phyloP scores from a whole-genome alignment of 768 basidiomycete species.

The Cystoderma amianthinum region DNA sequence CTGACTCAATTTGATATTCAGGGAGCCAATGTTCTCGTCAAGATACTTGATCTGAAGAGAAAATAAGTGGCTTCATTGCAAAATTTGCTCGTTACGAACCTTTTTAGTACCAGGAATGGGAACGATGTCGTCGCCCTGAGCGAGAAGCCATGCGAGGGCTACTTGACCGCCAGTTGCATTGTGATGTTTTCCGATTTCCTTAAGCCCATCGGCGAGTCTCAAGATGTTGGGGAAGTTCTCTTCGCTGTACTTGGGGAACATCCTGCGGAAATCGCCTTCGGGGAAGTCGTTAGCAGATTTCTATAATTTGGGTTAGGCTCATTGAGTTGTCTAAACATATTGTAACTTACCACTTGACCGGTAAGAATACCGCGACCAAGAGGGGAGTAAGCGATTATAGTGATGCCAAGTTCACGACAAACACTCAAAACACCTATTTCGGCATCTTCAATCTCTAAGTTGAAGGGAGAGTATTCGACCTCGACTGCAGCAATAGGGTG shows the following conservation, averaged over 20 bases:
- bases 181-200: constrained; percentile 20
- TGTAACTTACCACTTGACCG: constrained; percentile 28
- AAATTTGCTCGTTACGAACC: constrained; percentile 15
- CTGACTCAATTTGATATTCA: neutral
- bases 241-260: constrained; percentile 22
- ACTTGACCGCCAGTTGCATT: constrained; percentile 30
- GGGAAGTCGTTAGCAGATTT: constrained; percentile 32
- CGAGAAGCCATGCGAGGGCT: constrained; percentile 30
- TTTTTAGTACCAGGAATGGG: constrained; percentile 30
- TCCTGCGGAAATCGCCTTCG: constrained; percentile 28
- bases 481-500: constrained; percentile 45
- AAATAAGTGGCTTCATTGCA: neutral
- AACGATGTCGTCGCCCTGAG: constrained; percentile 27
- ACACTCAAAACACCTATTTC: constrained; percentile 33
- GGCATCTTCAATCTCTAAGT: constrained; percentile 37
- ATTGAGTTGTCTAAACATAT: neutral
- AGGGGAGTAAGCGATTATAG: constrained; percentile 45
- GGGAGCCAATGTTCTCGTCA: neutral
- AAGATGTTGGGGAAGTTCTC: constrained; percentile 33
- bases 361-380: constrained; percentile 47
- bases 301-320: constrained; percentile 5
- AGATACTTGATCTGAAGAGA: neutral
- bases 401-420: constrained; percentile 40
- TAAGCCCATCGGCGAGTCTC: constrained; percentile 20
- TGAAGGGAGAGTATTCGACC: constrained; percentile 46